These are phyloP conservation scores for Pythium scleroteichum DNA, from an alignment of 352 stramenopile genomes.

Conservation along the genomic window DNA sequence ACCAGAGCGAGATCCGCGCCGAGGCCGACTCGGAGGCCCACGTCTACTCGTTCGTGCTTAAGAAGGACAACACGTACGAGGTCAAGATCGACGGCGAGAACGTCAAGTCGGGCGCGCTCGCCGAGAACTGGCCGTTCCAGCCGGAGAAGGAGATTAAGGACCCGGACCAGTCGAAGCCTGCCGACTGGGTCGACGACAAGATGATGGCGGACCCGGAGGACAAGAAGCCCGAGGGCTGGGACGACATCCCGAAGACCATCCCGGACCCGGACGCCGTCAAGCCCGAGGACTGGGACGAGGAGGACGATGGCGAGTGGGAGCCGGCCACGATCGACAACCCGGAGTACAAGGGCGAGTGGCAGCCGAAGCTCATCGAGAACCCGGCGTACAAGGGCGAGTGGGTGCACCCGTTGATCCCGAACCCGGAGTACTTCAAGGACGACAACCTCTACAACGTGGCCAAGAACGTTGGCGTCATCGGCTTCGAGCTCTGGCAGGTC, in stretches of 20 bases:
- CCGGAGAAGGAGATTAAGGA: conserved; percentile 96
- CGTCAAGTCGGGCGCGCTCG: conserved; percentile 90
- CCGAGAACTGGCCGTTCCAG: conserved; percentile 97
- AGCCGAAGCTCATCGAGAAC: conserved; percentile 98
- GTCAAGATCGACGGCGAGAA: conserved; percentile 97
- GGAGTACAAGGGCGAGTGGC: conserved; percentile 99
- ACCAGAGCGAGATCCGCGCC: conserved; percentile 80
- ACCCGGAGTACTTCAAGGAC: conserved; percentile 97
- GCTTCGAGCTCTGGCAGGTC: conserved; percentile 99
- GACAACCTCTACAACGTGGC: conserved; percentile 94
- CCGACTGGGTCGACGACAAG: conserved; percentile 96
- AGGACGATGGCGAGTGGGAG: conserved; percentile 99
- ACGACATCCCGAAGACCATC: conserved; percentile 96
- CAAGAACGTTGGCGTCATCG: conserved; percentile 95
- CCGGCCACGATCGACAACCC: conserved; percentile 94
- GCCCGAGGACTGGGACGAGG: conserved; percentile 98
- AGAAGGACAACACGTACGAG: conserved; percentile 97
- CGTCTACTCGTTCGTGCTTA: conserved; percentile 98
- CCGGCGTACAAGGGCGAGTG: conserved; percentile 99
- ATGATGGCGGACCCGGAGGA: conserved; percentile 95
- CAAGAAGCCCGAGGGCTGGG: conserved; percentile 95
- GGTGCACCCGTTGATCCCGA: conserved; percentile 95
- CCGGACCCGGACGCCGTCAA: conserved; percentile 96
- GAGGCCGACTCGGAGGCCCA: conserved; percentile 91
- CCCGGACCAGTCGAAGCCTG: conserved; percentile 95